Evolutionary conservation across 2,329 filamentous ascomycete species (phyloP).

Genomic region (Penicillium frequentans): DNA sequence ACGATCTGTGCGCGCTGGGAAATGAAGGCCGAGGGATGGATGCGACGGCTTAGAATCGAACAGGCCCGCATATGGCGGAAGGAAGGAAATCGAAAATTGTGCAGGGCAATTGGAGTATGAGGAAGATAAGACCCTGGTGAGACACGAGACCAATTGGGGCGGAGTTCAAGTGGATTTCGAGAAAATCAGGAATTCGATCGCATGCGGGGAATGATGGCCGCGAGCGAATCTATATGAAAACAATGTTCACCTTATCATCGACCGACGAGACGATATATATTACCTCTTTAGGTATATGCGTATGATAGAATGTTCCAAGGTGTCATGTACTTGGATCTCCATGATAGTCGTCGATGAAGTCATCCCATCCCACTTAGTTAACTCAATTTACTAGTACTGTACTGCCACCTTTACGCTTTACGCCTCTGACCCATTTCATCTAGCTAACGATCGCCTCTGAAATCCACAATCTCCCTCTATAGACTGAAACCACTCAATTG

Average conservation of each 20-base stretch:
- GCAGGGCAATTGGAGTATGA: background rate
- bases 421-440: background rate
- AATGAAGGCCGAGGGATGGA: conserved; percentile 30
- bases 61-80: conserved; percentile 38
- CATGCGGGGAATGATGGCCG: background rate
- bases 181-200: background rate
- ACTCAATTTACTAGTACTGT: background rate
- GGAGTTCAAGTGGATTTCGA: background rate
- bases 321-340: background rate
- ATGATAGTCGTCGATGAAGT: background rate
- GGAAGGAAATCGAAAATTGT: background rate
- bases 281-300: background rate
- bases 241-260: too few relatives aligned
- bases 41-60: conserved; percentile 29
- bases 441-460: background rate
- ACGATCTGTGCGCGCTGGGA: conserved; percentile 22
- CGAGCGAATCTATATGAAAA: background rate
- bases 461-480: background rate
- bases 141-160: background rate
- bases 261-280: background rate
- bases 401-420: background rate
- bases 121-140: background rate
- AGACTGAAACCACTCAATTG: background rate
- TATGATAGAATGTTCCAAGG: background rate
- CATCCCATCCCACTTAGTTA: background rate